A percentile compares a stretch with the other conserved stretches of the same genome.
Evolutionary conservation across 768 basidiomycete species (phyloP).

Genomic region (Rhodotorula kratochvilovae): DNA sequence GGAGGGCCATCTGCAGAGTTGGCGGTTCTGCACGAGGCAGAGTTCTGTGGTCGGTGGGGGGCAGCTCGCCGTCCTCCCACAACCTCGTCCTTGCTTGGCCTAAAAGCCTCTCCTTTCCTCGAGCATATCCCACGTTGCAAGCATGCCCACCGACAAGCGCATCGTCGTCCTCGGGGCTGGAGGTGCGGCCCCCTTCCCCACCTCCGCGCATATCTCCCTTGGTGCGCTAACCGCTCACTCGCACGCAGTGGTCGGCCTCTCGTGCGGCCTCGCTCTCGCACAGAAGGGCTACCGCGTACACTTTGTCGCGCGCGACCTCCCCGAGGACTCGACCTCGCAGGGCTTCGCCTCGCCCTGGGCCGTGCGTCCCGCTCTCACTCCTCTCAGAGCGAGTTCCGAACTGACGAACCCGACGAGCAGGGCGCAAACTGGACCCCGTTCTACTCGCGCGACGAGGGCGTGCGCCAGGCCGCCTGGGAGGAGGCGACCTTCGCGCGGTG

Average conservation of each 20-base stretch:
- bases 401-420: constrained; percentile 16
- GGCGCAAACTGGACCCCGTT: constrained; percentile 47
- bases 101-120: neutral
- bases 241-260: constrained; percentile 47
- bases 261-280: constrained; percentile 45
- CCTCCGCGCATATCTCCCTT: neutral
- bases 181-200: constrained; percentile 37
- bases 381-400: no score
- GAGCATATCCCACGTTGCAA: no score
- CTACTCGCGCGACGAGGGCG: constrained; percentile 34
- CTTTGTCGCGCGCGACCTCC: constrained; percentile 47
- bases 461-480: constrained; percentile 26
- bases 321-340: constrained; percentile 43
- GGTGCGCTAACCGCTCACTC: neutral
- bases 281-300: constrained; percentile 42
- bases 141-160: neutral
- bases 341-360: constrained; percentile 50
- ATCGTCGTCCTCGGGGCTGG: constrained; percentile 46
- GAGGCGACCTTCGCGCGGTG: constrained; percentile 12
- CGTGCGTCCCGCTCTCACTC: constrained; percentile 22
- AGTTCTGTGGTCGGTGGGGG: no score
- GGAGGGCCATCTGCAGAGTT: constrained; percentile 30
- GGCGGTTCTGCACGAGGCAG: no score
- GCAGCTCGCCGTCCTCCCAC: neutral
- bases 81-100: no score